These are phyloP conservation scores for Tricholoma matsutake DNA, from an alignment of 768 basidiomycete species.

Conservation along the genomic window DNA sequence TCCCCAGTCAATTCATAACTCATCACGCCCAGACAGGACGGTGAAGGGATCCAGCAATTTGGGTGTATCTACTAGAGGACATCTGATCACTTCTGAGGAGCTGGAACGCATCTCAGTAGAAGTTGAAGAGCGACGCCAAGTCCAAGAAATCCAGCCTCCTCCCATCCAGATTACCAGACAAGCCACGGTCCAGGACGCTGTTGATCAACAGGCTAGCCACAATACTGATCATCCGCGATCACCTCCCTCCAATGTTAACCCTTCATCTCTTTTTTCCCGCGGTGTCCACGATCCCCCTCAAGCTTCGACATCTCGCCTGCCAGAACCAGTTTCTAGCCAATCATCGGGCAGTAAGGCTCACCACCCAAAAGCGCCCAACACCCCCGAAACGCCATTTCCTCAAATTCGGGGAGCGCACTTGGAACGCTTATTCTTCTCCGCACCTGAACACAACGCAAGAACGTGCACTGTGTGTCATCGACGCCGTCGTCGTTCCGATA, in stretches of 20 bases:
- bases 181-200: constrained; percentile 13
- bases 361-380: background rate
- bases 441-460: constrained; percentile 68
- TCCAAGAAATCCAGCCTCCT: background rate
- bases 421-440: constrained; percentile 79
- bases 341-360: background rate
- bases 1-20: constrained; percentile 29
- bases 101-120: constrained; percentile 63
- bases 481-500: constrained; percentile 25
- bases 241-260: background rate
- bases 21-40: constrained; percentile 40
- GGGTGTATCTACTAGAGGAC: constrained; percentile 21
- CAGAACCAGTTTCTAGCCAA: constrained; percentile 32
- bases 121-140: constrained; percentile 32
- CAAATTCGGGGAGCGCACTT: constrained; percentile 76
- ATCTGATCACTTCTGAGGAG: constrained; percentile 56
- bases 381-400: constrained; percentile 64
- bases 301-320: constrained; percentile 23
- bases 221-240: constrained; percentile 2
- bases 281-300: background rate
- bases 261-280: background rate
- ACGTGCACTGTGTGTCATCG: constrained; percentile 69
- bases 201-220: constrained; percentile 8
- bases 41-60: constrained; percentile 42
- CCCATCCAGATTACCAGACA: background rate